Conservation (phyloP, 2,329 filamentous ascomycete species). For the Penicillium thymicola region DNA sequence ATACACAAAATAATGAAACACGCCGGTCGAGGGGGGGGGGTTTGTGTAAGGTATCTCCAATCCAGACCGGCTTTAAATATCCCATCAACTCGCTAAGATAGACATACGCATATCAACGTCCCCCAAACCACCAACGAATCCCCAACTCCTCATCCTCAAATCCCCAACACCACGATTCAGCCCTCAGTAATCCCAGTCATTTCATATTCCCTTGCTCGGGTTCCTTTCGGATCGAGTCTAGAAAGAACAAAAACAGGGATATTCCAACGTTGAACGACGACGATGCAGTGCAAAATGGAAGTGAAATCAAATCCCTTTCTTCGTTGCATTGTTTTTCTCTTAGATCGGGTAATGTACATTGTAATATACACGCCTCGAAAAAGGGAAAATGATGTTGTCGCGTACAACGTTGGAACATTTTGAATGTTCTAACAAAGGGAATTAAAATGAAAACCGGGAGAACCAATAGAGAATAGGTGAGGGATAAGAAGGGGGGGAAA, state of each 20-base stretch:
- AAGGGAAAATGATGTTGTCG: constrained; percentile 31
- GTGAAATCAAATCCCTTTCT: constrained; percentile 23
- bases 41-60: constrained; percentile 18
- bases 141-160: background rate
- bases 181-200: background rate
- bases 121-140: background rate
- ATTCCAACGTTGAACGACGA: background rate
- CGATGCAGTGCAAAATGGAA: constrained; percentile 6
- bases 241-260: background rate
- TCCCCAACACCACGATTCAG: background rate
- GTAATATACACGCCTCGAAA: constrained; percentile 43
- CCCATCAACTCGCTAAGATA: constrained; percentile 26
- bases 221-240: constrained; percentile 11
- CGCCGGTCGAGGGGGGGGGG: constrained; percentile 22
- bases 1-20: constrained; percentile 42
- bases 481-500: background rate
- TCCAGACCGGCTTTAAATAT: constrained; percentile 30
- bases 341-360: constrained; percentile 43
- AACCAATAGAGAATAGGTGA: constrained; percentile 7
- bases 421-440: constrained; percentile 26
- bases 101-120: constrained; percentile 6
- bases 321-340: constrained; percentile 22
- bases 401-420: constrained; percentile 8
- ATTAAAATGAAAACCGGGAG: constrained; percentile 19
- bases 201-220: constrained; percentile 2